These are phyloP conservation scores for Oryza glaberrima DNA, from an alignment of 176 grass and related monocot species.

Conservation along the genomic window DNA sequence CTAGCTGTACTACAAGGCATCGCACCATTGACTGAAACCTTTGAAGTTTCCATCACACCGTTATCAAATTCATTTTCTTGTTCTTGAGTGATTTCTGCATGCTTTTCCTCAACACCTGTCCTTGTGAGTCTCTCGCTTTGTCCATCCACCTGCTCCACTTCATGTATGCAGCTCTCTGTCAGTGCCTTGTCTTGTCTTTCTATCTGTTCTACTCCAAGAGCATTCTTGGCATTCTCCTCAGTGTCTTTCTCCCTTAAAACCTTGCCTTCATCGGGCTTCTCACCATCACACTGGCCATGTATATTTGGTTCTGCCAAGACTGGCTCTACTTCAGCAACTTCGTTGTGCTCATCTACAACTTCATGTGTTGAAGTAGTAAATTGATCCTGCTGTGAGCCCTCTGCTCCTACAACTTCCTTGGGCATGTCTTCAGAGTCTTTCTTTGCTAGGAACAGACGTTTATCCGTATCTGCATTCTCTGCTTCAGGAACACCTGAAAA, in stretches of 20 bases:
- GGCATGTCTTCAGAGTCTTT: constrained; percentile 31
- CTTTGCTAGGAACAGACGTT: constrained; percentile 5
- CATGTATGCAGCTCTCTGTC: neutral
- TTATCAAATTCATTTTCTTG: constrained; percentile 27
- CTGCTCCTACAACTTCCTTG: constrained; percentile 34
- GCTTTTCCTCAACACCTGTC: neutral
- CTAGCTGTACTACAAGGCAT: constrained; percentile 28
- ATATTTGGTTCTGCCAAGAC: constrained; percentile 5
- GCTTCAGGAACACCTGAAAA: constrained; percentile 6
- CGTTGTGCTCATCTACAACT: constrained; percentile 3
- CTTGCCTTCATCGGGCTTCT: neutral
- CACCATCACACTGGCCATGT: constrained; percentile 1
- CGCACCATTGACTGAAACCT: constrained; percentile 23
- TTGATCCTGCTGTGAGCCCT: constrained; percentile 25
- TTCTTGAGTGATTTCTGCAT: constrained; percentile 20
- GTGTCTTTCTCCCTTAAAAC: constrained; percentile 23
- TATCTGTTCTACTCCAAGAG: constrained; percentile 35
- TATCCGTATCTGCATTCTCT: neutral
- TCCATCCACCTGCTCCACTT: constrained; percentile 17
- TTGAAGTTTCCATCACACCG: constrained; percentile 25
- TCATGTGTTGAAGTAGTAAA: constrained; percentile 14
- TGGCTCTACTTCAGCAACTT: constrained; percentile 30
- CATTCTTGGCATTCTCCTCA: constrained; percentile 28
- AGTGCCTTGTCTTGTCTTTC: constrained; percentile 7
- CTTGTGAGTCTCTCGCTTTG: neutral